Conservation (phyloP, 1,284 basidiomycete species). For the Cystobasidium sp. region DNA sequence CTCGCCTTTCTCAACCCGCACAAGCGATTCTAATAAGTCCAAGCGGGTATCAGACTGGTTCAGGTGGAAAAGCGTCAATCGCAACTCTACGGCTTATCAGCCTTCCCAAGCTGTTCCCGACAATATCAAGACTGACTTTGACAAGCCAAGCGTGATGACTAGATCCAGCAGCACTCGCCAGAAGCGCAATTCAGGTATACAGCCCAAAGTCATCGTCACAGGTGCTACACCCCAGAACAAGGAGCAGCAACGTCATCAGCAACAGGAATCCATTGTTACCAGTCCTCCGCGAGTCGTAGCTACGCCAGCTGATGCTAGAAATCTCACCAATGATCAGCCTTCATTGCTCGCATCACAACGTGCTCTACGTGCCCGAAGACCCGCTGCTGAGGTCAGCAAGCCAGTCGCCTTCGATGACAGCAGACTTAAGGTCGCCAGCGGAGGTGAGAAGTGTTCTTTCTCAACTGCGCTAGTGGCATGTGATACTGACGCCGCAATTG, state of each 20-base stretch:
- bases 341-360: conserved; percentile 10
- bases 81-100: conserved; percentile 24
- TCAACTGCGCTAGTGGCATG: neutral
- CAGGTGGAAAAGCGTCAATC: conserved; percentile 60
- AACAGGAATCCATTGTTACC: neutral
- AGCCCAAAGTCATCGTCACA: conserved; percentile 36
- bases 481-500: conserved; percentile 38
- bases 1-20: conserved; percentile 24
- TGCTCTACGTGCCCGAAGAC: conserved; percentile 7
- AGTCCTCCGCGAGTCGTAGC: conserved; percentile 21
- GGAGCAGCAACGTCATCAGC: neutral
- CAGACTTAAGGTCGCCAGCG: conserved; percentile 48
- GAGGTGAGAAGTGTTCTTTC: conserved; percentile 32
- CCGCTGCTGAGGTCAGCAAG: conserved; percentile 16
- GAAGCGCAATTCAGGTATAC: conserved; percentile 12
- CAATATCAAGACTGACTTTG: conserved; percentile 9
- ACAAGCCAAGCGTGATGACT: conserved; percentile 15
- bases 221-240: conserved; percentile 13
- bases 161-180: conserved; percentile 26
- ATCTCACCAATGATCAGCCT: conserved; percentile 11
- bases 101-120: conserved; percentile 26
- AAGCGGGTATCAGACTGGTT: conserved; percentile 71
- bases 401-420: conserved; percentile 31
- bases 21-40: conserved; percentile 57
- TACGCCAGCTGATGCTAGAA: conserved; percentile 35